Evolutionary conservation across 768 basidiomycete species (phyloP), one percentile per base, ranked within the genome.

Genomic region (Suillus alpinus): DNA sequence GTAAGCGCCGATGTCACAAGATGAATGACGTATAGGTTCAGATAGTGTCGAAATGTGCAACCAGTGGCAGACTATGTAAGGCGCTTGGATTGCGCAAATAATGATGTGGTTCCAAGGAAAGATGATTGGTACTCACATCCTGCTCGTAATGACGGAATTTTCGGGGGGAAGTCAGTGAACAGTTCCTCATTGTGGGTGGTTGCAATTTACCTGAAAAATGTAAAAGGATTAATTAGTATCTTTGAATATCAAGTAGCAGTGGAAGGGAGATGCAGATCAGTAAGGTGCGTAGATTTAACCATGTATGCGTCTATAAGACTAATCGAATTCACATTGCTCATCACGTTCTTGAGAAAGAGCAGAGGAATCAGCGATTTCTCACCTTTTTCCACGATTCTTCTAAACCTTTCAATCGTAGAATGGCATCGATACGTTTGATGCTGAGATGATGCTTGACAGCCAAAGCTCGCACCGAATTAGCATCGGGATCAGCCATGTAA

Each of bases 241-340:
- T n/a, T 20, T 31, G 9, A 51, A 56, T 14, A 29, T 13, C 9
- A 36, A 31, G n/a, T 2, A 4, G 31, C 14, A 43, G 7, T 9
- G 26, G 20, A 41, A 60, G 26, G n/a, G 34, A 59, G 36, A 32
- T 29, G 16, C 5, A 61, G 53, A 2, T 74, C 71, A 74, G 71
- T 60, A 56, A 36, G 53, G 58, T 50, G 20, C 40, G n/a, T 62
- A 67, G 71, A 70, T 85, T 77, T 85, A 91, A 92, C 89, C 91
- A 91, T 83, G 76, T 72, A 63, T 64, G 63, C 68, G 88, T 92
- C 92, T 92, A 88, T 74, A 93, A 93, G 92, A 95, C 92, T 95
- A 95, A 95, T 95, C 94, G 88, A 71, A 81, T 82, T 75, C 82
- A 75, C 74, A 75, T 77, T 83, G 81, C 82, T 86, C 88, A 86